Evolutionary conservation across 2,329 filamentous ascomycete species (phyloP).

Genomic region (Nannizziopsis barbatae): DNA sequence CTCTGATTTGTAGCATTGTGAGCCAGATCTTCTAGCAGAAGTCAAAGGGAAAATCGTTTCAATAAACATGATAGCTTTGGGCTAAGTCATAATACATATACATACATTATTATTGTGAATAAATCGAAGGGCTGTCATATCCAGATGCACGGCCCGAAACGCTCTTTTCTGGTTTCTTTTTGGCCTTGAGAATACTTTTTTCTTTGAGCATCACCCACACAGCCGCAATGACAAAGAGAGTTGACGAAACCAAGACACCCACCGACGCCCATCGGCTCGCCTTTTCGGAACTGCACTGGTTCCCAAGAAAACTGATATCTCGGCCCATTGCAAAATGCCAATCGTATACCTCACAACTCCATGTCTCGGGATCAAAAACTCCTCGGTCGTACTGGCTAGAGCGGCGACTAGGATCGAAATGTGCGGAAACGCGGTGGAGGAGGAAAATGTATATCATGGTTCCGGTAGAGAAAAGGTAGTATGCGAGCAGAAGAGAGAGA

Average conservation of each 20-base stretch:
- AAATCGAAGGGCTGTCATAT: constrained; percentile 7
- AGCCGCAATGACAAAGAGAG: background rate
- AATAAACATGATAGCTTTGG: no score
- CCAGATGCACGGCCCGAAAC: background rate
- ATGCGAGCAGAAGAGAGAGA: background rate
- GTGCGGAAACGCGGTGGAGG: constrained; percentile 2
- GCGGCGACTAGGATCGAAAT: constrained; percentile 3
- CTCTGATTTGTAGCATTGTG: no score
- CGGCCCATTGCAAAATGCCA: background rate
- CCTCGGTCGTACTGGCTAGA: background rate
- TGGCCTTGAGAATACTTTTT: background rate
- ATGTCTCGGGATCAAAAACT: constrained; percentile 7
- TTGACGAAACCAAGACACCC: background rate
- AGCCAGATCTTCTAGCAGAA: background rate
- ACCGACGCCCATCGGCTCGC: constrained; percentile 2
- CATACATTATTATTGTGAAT: background rate
- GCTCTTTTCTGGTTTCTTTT: background rate
- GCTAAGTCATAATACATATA: no score
- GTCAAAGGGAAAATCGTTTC: background rate
- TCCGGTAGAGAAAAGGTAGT: background rate
- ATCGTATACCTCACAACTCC: constrained; percentile 1
- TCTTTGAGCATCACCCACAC: background rate
- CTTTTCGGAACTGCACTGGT: constrained; percentile 3
- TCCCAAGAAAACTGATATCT: background rate
- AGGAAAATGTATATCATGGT: constrained; percentile 1